Conservation (phyloP, 768 basidiomycete genomes). For the Serendipita sp. region DNA sequence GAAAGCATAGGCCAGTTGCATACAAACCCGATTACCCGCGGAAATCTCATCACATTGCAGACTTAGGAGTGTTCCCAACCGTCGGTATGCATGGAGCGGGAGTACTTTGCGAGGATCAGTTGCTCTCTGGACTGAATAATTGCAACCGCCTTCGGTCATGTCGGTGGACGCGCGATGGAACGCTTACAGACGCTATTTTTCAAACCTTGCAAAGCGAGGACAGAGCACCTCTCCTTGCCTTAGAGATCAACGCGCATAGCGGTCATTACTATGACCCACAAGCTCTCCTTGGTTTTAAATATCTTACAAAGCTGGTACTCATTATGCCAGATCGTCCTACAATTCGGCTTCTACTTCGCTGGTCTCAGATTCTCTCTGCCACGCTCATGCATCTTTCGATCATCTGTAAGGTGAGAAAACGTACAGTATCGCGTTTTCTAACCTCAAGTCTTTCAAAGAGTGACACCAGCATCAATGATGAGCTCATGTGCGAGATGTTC, state of each 20-base stretch:
- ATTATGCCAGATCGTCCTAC: slow-evolving; percentile 59
- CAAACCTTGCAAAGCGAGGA: slow-evolving; percentile 26
- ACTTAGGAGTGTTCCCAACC: slow-evolving; percentile 62
- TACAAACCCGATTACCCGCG: background rate
- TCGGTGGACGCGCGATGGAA: slow-evolving; percentile 70
- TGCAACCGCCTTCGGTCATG: slow-evolving; percentile 47
- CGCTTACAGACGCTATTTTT: slow-evolving; percentile 45
- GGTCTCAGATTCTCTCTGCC: slow-evolving; percentile 31
- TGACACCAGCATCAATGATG: slow-evolving; percentile 36
- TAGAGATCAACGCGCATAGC: slow-evolving; percentile 60
- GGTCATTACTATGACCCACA: slow-evolving; percentile 37
- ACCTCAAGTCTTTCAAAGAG: background rate
- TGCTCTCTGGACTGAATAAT: slow-evolving; percentile 39
- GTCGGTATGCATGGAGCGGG: slow-evolving; percentile 19
- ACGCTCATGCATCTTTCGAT: slow-evolving; percentile 44
- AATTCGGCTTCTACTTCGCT: slow-evolving; percentile 31
- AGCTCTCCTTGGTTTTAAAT: slow-evolving; percentile 35
- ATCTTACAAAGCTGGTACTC: slow-evolving; percentile 40
- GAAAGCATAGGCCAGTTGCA: slow-evolving; percentile 36
- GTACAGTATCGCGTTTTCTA: background rate
- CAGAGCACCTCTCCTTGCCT: slow-evolving; percentile 30
- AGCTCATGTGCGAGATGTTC: slow-evolving; percentile 34
- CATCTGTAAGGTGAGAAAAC: slow-evolving; percentile 45
- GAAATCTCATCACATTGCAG: slow-evolving; percentile 23
- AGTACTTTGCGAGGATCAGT: slow-evolving; percentile 24